phyloP scores from a whole-genome alignment of 805 yeast genomes.

The Osmozyma mogii region DNA sequence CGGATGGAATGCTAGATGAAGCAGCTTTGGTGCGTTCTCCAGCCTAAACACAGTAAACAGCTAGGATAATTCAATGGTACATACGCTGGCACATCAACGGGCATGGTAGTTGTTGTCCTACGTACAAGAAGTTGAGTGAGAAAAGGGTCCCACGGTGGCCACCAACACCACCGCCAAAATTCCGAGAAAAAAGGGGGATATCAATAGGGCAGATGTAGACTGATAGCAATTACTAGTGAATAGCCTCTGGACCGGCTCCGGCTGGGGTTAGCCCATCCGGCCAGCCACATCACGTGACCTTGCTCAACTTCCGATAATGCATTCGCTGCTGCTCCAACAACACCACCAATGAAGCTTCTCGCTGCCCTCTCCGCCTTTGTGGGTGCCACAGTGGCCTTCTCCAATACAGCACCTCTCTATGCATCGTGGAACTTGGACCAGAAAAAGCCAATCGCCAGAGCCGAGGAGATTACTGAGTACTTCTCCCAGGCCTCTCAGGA shows the following conservation, averaged over 20 bases:
- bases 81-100: conserved; percentile 16
- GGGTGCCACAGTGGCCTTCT: conserved; percentile 11
- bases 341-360: conserved; percentile 3
- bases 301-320: too few species aligned
- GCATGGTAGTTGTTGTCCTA: conserved; percentile 3
- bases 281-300: background rate
- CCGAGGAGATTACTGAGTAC: too few species aligned
- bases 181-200: background rate
- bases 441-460: too few species aligned
- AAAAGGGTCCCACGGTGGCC: too few species aligned
- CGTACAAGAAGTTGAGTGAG: background rate
- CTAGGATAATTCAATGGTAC: conserved; percentile 3
- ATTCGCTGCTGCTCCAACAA: background rate
- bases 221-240: background rate
- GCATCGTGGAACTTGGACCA: conserved; percentile 5
- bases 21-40: too few species aligned
- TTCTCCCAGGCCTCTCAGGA: too few species aligned
- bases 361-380: conserved; percentile 10
- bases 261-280: background rate
- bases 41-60: too few species aligned
- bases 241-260: background rate
- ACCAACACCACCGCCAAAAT: too few species aligned
- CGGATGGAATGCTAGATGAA: too few species aligned
- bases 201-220: background rate
- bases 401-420: conserved; percentile 13